A percentile compares a stretch with the other conserved stretches of the same genome.
phyloP scores from a whole-genome alignment of 2,329 filamentous ascomycete species.

The Scedosporium dehoogii region DNA sequence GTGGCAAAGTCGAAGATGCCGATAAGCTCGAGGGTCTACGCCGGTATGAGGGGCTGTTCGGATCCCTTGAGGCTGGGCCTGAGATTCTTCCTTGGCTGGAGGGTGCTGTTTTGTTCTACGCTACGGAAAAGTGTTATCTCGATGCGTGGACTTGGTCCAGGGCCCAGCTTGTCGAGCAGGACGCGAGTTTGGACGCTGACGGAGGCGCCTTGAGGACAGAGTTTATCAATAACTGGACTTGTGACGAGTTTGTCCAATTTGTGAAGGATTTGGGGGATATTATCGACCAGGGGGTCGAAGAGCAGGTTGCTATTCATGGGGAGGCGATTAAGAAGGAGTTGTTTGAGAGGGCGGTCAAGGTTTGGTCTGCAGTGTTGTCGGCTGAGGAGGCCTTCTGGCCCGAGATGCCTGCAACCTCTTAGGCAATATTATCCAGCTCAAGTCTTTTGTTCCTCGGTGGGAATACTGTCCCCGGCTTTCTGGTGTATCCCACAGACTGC shows the following conservation, averaged over 20 bases:
- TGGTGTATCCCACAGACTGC: too few relatives aligned
- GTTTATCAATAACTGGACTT: constrained; percentile 63
- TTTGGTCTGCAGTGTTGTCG: constrained; percentile 40
- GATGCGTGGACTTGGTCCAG: constrained; percentile 47
- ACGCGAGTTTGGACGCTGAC: constrained; percentile 38
- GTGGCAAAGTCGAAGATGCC: constrained; percentile 15
- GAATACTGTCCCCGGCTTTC: too few relatives aligned
- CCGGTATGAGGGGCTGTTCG: constrained; percentile 37
- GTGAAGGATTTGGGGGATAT: constrained; percentile 44
- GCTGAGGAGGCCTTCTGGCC: constrained; percentile 54
- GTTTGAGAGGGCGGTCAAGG: constrained; percentile 27
- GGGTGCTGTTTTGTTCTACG: constrained; percentile 64
- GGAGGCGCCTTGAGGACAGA: constrained; percentile 53
- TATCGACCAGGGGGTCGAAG: constrained; percentile 41
- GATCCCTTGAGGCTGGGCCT: constrained; percentile 36
- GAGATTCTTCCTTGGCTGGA: constrained; percentile 45
- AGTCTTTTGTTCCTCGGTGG: too few relatives aligned
- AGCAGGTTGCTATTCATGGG: constrained; percentile 24
- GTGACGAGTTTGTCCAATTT: constrained; percentile 48
- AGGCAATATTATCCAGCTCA: too few relatives aligned
- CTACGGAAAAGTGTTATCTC: constrained; percentile 59
- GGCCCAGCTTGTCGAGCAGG: constrained; percentile 19
- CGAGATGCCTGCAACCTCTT: constrained; percentile 11
- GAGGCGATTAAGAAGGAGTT: constrained; percentile 20
- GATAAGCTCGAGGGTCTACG: constrained; percentile 28